Conservation (phyloP, 2,329 filamentous ascomycete species). For the Penicillium expansum region DNA sequence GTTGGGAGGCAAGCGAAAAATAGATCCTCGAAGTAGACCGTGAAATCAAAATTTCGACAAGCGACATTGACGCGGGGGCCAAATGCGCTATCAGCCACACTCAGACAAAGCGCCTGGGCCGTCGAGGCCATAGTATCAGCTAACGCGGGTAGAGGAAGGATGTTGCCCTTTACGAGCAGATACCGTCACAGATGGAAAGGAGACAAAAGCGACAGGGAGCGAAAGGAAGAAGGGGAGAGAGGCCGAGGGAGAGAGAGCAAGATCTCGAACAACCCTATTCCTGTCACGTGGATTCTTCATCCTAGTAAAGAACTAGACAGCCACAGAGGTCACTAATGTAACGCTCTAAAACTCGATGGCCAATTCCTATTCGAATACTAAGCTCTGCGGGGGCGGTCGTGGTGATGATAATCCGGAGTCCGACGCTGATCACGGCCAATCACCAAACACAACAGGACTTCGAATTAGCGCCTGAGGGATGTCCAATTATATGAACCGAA, state of each 20-base stretch:
- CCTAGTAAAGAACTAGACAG: background rate
- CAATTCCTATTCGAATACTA: background rate
- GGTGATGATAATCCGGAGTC: background rate
- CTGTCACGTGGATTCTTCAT: background rate
- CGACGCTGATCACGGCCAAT: background rate
- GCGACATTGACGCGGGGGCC: background rate
- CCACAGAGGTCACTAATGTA: background rate
- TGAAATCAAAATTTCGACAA: background rate
- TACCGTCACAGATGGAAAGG: background rate
- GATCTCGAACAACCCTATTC: background rate
- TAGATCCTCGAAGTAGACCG: background rate
- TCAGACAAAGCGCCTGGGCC: background rate
- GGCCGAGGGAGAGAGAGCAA: background rate
- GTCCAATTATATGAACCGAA: background rate
- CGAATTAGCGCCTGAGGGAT: background rate
- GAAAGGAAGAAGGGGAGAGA: background rate
- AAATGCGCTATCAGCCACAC: background rate
- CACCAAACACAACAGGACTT: background rate
- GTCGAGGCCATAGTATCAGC: background rate
- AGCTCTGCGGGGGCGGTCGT: background rate
- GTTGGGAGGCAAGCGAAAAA: background rate
- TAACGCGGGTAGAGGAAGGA: background rate
- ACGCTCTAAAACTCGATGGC: background rate
- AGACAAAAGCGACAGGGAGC: background rate
- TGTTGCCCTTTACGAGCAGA: background rate